Base-by-base conservation (phyloP, 1,284 basidiomycete species). In the Earliella scabrosa region DNA sequence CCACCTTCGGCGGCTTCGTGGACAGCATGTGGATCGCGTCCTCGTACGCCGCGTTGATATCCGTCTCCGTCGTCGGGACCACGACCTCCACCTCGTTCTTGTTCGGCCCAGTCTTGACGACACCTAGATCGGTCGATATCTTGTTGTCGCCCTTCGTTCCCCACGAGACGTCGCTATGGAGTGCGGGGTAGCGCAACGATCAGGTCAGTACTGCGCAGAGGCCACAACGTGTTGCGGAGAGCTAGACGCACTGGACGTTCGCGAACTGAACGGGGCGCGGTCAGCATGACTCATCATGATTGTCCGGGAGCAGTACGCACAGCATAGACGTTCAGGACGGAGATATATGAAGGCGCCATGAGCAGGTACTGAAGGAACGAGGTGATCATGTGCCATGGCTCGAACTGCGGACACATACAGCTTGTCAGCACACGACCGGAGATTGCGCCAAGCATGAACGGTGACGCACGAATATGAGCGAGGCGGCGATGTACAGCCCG, bases 311-410 rank as follows among this genome's bases (percentile, higher is more conserved):
- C 16, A 56, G 34, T 13, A 81, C 87, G 63, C 68, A 92, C 88
- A 29, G 90, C 92, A 65, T 92, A 93, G 50, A 93, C 90, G 69
- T 97, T 97, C 56, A 97, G 80, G 14, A 97, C 90, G 53, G 90
- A 85, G 70, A 96, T 95, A 67, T 96, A 98, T 0, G 93, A 94
- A 4, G 97, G 96, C 0, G 93, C 90, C 78, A 97, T 86, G 51
- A 98, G 79, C 21, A 96, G 76, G 69, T 98, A 98, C 71, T 98
- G 96, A 14, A 95, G 39, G 75, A 97, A 97, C n/a, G 90, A 93
- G 0, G 96, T 97, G 68, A 97, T 81, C 89, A 92, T 88, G 68
- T 97, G 95, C 87, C 92, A 92, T 3, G 93, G 94, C 67, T 96
- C 91, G 65, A 93, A 87, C 88, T 91, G 63, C 40, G 60, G 24